phyloP scores from a whole-genome alignment of 2,329 filamentous ascomycete species.

The Botryosphaeria dothidea region DNA sequence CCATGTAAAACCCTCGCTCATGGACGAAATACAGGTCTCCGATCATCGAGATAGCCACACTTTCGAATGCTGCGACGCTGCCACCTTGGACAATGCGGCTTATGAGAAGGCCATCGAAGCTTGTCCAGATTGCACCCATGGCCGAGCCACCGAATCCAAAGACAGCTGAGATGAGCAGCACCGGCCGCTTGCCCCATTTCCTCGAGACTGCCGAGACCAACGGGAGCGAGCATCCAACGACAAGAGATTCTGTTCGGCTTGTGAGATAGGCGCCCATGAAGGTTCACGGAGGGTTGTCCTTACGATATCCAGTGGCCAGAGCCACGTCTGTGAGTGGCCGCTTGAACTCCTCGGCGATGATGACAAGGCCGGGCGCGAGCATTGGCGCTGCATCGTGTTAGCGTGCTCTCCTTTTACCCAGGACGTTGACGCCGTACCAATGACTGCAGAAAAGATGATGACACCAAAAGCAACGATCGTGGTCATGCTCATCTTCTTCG shows the following conservation, averaged over 20 bases:
- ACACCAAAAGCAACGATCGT: conserved; percentile 35
- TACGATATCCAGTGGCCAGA: conserved; percentile 36
- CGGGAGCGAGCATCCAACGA: conserved; percentile 35
- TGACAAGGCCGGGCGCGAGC: conserved; percentile 36
- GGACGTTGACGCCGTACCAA: conserved; percentile 16
- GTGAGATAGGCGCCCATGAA: neutral
- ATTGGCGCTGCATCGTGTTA: conserved; percentile 28
- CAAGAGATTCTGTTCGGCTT: conserved; percentile 30
- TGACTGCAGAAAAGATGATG: conserved; percentile 31
- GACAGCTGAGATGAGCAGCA: conserved; percentile 46
- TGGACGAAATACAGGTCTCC: conserved; percentile 53
- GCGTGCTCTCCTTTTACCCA: conserved; percentile 7
- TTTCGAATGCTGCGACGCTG: conserved; percentile 41
- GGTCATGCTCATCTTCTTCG: conserved; percentile 37
- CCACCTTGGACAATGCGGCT: conserved; percentile 48
- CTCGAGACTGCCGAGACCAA: conserved; percentile 39
- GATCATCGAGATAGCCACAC: conserved; percentile 40
- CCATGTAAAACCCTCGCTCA: conserved; percentile 50
- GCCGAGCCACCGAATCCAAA: conserved; percentile 29
- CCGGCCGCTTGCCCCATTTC: conserved; percentile 48
- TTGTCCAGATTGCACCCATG: conserved; percentile 42
- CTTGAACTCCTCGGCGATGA: conserved; percentile 34
- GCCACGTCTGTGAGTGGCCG: conserved; percentile 34
- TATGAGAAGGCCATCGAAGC: conserved; percentile 48
- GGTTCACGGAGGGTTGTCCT: too few relatives aligned